A percentile compares a stretch with the other conserved stretches of the same genome.
These are phyloP conservation scores for Tinospora cordifolia DNA, from an alignment of 164 flowering plant genomes.

Conservation along the genomic window DNA sequence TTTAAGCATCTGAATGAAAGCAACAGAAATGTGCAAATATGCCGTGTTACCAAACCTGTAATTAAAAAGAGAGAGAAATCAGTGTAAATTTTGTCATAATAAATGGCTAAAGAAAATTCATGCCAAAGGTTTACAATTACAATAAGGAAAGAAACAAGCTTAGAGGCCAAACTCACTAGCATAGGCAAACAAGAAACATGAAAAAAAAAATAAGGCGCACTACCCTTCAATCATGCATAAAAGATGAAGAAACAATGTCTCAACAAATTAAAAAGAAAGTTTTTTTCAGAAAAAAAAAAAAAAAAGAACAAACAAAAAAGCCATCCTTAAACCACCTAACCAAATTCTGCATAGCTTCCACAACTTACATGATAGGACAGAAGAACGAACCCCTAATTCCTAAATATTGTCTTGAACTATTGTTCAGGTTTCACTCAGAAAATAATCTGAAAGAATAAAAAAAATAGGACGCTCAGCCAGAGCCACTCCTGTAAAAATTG, in stretches of 20 bases:
- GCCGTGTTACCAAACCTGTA: conserved; percentile 99
- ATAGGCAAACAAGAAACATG: not conserved
- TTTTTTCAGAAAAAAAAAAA: too few relatives aligned
- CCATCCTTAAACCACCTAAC: not conserved
- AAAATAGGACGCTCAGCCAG: too few relatives aligned
- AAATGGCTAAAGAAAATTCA: not conserved
- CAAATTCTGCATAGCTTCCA: not conserved
- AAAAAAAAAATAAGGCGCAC: too few relatives aligned
- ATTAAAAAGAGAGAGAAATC: not conserved
- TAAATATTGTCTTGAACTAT: not conserved
- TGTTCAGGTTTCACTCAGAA: not conserved
- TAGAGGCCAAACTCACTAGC: not conserved
- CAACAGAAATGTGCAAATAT: conserved; percentile 95
- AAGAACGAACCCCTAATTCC: not conserved
- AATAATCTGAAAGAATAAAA: not conserved
- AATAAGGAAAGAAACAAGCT: not conserved
- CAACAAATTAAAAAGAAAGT: not conserved
- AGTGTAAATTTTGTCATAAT: not conserved
- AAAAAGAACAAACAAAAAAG: not conserved
- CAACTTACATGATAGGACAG: not conserved
- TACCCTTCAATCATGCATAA: not conserved
- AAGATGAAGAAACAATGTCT: not conserved
- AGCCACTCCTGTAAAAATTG: too few relatives aligned
- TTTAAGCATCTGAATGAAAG: conserved; percentile 99
- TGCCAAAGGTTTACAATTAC: not conserved